These are phyloP conservation scores for Malassezia restricta DNA, from an alignment of 1,284 basidiomycete species.

Conservation along the genomic window DNA sequence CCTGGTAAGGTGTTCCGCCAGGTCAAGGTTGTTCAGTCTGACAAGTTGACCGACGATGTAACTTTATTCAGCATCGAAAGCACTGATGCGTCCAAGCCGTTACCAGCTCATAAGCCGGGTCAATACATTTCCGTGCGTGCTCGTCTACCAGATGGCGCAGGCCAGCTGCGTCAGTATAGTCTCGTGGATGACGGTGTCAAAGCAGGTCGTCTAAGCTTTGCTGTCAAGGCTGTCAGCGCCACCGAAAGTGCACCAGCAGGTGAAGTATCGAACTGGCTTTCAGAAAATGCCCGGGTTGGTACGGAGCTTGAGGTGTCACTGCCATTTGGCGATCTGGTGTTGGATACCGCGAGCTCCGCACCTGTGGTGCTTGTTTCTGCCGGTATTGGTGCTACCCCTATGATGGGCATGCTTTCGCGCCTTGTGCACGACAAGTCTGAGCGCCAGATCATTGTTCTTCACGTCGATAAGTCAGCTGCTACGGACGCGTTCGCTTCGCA, in stretches of 20 bases:
- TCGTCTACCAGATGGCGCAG: slow-evolving; percentile 3
- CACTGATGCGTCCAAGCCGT: neutral
- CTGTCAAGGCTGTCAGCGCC: neutral
- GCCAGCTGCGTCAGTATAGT: slow-evolving; percentile 11
- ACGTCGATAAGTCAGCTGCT: neutral
- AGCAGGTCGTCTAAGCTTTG: slow-evolving; percentile 1
- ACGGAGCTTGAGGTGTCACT: slow-evolving; percentile 1
- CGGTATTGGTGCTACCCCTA: slow-evolving; percentile 11
- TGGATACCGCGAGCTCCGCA: neutral
- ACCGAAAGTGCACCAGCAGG: neutral
- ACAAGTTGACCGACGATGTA: neutral
- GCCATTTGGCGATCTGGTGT: slow-evolving; percentile 11
- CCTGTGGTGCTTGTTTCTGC: slow-evolving; percentile 8
- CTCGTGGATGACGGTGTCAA: slow-evolving; percentile 1
- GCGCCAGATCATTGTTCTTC: neutral
- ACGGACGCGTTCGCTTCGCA: slow-evolving; percentile 1
- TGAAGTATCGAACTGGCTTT: slow-evolving; percentile 11
- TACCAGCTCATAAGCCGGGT: slow-evolving; percentile 6
- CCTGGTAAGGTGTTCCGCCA: slow-evolving; percentile 9
- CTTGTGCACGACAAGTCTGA: neutral
- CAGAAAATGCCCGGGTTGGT: slow-evolving; percentile 1
- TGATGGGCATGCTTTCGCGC: slow-evolving; percentile 8
- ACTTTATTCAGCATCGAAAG: slow-evolving; percentile 4
- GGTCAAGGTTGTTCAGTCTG: neutral
- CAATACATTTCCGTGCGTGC: slow-evolving; percentile 11